A percentile compares a stretch with the other conserved stretches of the same genome.
phyloP scores from a whole-genome alignment of 768 basidiomycete genomes.

The Suillus subalutaceus region DNA sequence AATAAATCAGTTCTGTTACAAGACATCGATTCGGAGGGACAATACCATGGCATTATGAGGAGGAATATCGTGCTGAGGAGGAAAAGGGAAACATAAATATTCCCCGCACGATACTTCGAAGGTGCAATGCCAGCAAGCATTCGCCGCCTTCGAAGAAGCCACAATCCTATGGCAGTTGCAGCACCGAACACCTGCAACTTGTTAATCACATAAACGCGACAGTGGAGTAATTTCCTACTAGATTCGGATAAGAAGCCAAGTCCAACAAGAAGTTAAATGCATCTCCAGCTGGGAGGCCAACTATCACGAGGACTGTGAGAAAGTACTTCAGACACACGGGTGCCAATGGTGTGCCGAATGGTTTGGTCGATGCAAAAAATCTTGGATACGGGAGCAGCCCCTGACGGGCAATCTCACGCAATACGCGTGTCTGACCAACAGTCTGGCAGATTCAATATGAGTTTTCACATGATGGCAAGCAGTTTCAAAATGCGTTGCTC shows the following conservation, averaged over 20 bases:
- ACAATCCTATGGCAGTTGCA: conserved; percentile 34
- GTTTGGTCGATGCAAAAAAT: conserved; percentile 50
- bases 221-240: conserved; percentile 29
- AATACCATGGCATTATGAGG: conserved; percentile 37
- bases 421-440: conserved; percentile 46
- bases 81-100: conserved; percentile 27
- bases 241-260: conserved; percentile 41
- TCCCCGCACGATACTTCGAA: conserved; percentile 22
- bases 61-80: conserved; percentile 28
- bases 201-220: conserved; percentile 13
- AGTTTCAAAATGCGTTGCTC: background rate
- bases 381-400: conserved; percentile 51
- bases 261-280: conserved; percentile 47
- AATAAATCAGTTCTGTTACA: conserved; percentile 5
- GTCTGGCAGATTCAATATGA: conserved; percentile 18
- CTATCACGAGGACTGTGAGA: conserved; percentile 44
- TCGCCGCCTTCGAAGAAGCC: conserved; percentile 33
- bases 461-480: background rate
- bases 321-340: conserved; percentile 44
- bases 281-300: conserved; percentile 44
- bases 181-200: conserved; percentile 25
- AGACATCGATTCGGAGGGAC: background rate
- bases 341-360: conserved; percentile 51
- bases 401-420: conserved; percentile 55
- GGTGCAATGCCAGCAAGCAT: conserved; percentile 22